Evolutionary conservation across 805 yeast genomes (phyloP), one percentile per base, ranked within the genome.

Genomic region (Metschnikowia anglica): DNA sequence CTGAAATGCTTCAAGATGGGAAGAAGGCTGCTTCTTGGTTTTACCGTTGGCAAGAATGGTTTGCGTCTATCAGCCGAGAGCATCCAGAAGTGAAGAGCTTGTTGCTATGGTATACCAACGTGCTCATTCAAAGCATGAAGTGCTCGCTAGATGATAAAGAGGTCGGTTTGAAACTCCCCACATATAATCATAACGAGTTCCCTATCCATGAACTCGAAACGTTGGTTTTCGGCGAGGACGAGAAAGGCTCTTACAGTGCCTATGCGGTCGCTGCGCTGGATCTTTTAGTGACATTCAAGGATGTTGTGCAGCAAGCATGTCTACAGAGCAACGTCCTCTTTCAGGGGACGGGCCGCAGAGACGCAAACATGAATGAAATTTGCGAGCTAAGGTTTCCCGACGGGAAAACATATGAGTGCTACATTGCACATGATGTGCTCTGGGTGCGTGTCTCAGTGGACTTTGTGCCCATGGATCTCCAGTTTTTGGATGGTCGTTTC

Each of bases 231-330:
- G 35, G 36, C 11, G 31, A 24, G 12, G 10, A 24, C 27, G 20
- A 21, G 11, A 39, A 31, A 15, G 29, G 5, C 18, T 16, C 38
- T 12, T 46, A 45, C 27, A 56, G 46, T 39, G 61, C 54, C 37
- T 55, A 52, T 44, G 72, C 74, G 4, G 63, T 74, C 4, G 80
- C 81, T 0, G 50, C 71, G 9, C 65, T 66, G 28, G 67, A 65
- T 32, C 60, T 79, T 1, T 51, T 62, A 23, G 66, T 74, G 3
- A 68, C 85, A 0, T 81, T 82, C 55, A 80, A 73, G 48, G 88
- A 85, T 40, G 81, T 88, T 15, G 77, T 87, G 2, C 79, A 74
- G 40, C 77, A 77, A 2, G 77, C 68, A 53, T 88, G 96, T 53
- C 55, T 68, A 19, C 61, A 65, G 2, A 61, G 77, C 37, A 76